phyloP scores from a whole-genome alignment of 2,329 filamentous ascomycete species.

The Aspergillus pseudoterreus region DNA sequence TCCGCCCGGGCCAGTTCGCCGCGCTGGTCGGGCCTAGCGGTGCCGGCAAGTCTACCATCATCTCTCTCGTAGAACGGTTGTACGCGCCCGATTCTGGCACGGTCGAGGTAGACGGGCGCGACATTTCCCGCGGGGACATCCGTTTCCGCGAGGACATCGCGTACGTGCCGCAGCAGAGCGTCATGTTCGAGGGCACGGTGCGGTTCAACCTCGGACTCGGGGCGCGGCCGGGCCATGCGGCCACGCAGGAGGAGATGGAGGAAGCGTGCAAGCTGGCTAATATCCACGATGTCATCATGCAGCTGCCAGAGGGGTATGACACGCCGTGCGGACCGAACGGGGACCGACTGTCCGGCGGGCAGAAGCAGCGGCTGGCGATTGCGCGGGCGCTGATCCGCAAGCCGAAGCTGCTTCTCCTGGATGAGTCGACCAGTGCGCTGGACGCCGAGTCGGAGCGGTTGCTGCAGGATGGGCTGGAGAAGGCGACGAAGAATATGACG shows the following conservation, averaged over 20 bases:
- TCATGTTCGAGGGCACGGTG: slow-evolving; percentile 45
- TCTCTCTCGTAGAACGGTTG: slow-evolving; percentile 59
- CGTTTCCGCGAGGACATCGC: slow-evolving; percentile 43
- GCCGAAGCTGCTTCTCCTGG: slow-evolving; percentile 53
- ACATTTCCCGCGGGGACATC: slow-evolving; percentile 45
- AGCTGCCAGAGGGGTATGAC: slow-evolving; percentile 62
- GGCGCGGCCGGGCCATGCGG: slow-evolving; percentile 49
- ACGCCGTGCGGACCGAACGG: slow-evolving; percentile 55
- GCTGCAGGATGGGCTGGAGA: slow-evolving; percentile 39
- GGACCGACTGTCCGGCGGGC: slow-evolving; percentile 53
- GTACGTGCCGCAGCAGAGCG: slow-evolving; percentile 45
- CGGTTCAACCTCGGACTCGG: slow-evolving; percentile 44
- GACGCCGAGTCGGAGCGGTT: slow-evolving; percentile 51
- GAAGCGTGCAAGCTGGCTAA: slow-evolving; percentile 65
- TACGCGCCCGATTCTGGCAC: slow-evolving; percentile 64
- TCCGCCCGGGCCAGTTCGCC: slow-evolving; percentile 41
- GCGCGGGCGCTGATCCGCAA: slow-evolving; percentile 54
- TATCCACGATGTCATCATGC: slow-evolving; percentile 64
- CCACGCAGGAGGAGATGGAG: slow-evolving; percentile 58
- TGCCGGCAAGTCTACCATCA: slow-evolving; percentile 63
- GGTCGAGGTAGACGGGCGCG: slow-evolving; percentile 61
- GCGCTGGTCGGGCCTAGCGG: slow-evolving; percentile 61
- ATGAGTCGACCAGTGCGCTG: slow-evolving; percentile 58
- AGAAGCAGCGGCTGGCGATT: slow-evolving; percentile 56
- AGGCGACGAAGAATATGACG: slow-evolving; percentile 28